These are phyloP conservation scores for Ascochyta rabiei DNA, from an alignment of 2,329 filamentous ascomycete genomes.

Conservation along the genomic window DNA sequence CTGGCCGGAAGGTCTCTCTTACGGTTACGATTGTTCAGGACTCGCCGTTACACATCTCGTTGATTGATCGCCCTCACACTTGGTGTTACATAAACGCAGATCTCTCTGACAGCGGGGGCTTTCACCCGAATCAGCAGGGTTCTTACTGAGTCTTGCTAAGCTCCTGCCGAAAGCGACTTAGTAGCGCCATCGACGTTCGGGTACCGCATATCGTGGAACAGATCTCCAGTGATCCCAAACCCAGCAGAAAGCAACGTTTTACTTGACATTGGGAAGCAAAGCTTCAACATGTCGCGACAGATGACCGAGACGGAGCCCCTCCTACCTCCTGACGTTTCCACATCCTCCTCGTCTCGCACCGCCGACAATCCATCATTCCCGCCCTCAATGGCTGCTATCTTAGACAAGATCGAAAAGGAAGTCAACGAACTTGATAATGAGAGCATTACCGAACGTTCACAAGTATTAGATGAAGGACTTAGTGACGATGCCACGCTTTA, in stretches of 20 bases:
- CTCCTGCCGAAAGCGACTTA: constrained; percentile 6
- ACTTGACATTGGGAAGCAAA: not conserved
- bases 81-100: constrained; percentile 2
- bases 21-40: not conserved
- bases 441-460: not conserved
- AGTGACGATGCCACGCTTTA: constrained; percentile 36
- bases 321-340: constrained; percentile 1
- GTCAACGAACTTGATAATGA: constrained; percentile 12
- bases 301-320: constrained; percentile 12
- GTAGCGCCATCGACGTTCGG: not conserved
- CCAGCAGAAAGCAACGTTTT: not conserved
- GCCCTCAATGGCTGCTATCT: constrained; percentile 12
- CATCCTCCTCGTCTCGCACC: constrained; percentile 4
- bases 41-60: not conserved
- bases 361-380: constrained; percentile 6
- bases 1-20: not conserved
- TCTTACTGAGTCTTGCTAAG: constrained; percentile 11
- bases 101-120: constrained; percentile 9
- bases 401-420: constrained; percentile 16
- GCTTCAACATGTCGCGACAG: not conserved
- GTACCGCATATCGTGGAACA: not conserved
- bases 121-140: constrained; percentile 10
- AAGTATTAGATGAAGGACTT: not conserved
- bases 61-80: not conserved
- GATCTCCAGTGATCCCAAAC: not conserved